Conservation (phyloP, 352 stramenopile genomes). For the Bremia lactucae region DNA sequence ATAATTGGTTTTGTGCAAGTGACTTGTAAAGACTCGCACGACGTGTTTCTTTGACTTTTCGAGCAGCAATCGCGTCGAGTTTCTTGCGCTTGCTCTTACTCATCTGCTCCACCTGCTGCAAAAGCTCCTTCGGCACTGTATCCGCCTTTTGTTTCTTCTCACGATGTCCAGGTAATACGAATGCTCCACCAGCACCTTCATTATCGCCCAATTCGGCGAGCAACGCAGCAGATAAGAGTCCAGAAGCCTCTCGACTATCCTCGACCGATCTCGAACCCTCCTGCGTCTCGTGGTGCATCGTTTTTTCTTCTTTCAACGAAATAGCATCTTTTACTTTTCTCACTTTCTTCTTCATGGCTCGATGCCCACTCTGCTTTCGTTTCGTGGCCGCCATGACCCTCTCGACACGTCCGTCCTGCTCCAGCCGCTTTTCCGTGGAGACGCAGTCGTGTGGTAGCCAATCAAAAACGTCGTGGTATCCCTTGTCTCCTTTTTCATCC, state of each 20-base stretch:
- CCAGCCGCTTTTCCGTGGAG: too few species aligned
- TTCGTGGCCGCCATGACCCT: conserved; percentile 45
- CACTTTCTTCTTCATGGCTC: conserved; percentile 36
- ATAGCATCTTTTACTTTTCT: conserved; percentile 8
- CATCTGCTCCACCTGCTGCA: conserved; percentile 55
- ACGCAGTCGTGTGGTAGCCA: too few species aligned
- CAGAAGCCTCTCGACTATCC: conserved; percentile 1
- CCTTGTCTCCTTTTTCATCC: background rate
- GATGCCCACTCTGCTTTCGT: conserved; percentile 33
- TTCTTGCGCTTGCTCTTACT: conserved; percentile 81
- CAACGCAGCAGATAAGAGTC: conserved; percentile 58
- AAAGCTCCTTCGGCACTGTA: conserved; percentile 38
- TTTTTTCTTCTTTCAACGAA: conserved; percentile 6
- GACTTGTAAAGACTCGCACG: conserved; percentile 76
- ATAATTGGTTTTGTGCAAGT: conserved; percentile 45
- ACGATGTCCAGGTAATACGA: conserved; percentile 48
- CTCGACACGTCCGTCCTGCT: too few species aligned
- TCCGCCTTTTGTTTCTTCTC: conserved; percentile 42
- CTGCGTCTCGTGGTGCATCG: conserved; percentile 5
- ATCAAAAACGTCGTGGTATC: too few species aligned
- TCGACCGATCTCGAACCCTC: conserved; percentile 11
- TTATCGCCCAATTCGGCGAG: conserved; percentile 50
- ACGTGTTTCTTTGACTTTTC: conserved; percentile 68
- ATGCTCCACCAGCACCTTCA: conserved; percentile 34
- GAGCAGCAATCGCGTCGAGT: conserved; percentile 54